Percentiles rank a stretch among this genome's conserved stretches.
phyloP scores from a whole-genome alignment of 208 protist genomes.

The Trypanosoma cruzi region DNA sequence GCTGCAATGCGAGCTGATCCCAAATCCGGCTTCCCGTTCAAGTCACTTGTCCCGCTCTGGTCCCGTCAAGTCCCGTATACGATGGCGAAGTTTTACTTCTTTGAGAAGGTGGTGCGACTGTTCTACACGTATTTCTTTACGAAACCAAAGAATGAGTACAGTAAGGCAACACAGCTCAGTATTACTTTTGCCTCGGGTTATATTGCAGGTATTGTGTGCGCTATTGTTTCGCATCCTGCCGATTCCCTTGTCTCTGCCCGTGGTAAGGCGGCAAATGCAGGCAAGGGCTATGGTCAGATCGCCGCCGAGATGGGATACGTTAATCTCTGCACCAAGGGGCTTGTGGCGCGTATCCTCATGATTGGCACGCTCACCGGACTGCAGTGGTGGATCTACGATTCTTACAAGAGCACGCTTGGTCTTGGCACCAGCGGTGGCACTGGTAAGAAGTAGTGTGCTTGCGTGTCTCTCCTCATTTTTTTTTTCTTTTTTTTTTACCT shows the following conservation, averaged over 20 bases:
- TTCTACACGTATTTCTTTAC: conserved; percentile 93
- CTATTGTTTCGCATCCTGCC: conserved; percentile 96
- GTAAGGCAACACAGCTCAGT: conserved; percentile 84
- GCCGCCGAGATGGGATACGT: conserved; percentile 85
- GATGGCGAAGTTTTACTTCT: conserved; percentile 96
- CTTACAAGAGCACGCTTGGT: conserved; percentile 30
- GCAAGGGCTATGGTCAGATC: conserved; percentile 80
- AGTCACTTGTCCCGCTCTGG: conserved; percentile 92
- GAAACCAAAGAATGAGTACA: conserved; percentile 89
- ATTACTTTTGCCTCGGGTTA: conserved; percentile 95
- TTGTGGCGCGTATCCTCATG: conserved; percentile 96
- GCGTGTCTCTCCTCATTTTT: conserved; percentile 3
- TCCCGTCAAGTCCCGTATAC: conserved; percentile 96
- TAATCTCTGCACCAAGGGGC: conserved; percentile 88
- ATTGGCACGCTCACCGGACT: conserved; percentile 96
- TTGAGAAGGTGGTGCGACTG: conserved; percentile 82
- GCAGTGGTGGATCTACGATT: conserved; percentile 96
- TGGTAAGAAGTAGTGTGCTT: conserved; percentile 3
- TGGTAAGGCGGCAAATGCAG: conserved; percentile 85
- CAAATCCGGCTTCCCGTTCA: conserved; percentile 87
- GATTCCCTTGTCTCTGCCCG: conserved; percentile 94
- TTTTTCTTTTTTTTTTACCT: conserved; percentile 11
- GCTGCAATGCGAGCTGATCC: conserved; percentile 70
- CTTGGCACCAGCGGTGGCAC: conserved; percentile 50
- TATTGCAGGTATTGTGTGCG: conserved; percentile 95